Conservation (phyloP, 306 rosid species). For the Ochetophila trinervis region DNA sequence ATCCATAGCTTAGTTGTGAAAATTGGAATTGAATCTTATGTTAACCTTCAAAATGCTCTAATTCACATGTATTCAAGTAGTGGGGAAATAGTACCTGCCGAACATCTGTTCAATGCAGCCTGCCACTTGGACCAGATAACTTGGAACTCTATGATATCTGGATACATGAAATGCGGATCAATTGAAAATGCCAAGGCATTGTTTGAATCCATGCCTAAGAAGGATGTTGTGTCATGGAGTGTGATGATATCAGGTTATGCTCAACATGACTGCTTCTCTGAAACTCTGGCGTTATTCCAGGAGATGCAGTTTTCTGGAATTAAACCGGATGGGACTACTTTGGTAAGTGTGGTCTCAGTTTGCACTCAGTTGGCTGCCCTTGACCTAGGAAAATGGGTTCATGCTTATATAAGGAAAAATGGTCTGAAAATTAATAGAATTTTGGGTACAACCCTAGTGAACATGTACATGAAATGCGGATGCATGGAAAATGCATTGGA, state of each 20-base stretch:
- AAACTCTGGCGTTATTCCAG: slow-evolving; percentile 62
- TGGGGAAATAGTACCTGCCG: slow-evolving; percentile 53
- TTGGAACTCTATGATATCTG: slow-evolving; percentile 90
- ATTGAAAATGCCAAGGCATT: slow-evolving; percentile 53
- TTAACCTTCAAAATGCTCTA: slow-evolving; percentile 72
- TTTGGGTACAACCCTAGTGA: slow-evolving; percentile 41
- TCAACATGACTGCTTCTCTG: slow-evolving; percentile 51
- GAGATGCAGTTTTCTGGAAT: slow-evolving; percentile 64
- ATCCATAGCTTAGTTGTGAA: slow-evolving; percentile 61
- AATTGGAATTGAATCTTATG: slow-evolving; percentile 56
- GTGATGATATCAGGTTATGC: slow-evolving; percentile 79
- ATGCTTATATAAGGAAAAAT: slow-evolving; percentile 61
- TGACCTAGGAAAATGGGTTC: slow-evolving; percentile 72
- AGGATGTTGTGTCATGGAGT: slow-evolving; percentile 77
- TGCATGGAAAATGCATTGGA: slow-evolving; percentile 65
- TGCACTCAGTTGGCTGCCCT: slow-evolving; percentile 70
- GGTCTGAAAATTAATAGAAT: slow-evolving; percentile 27
- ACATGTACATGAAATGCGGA: slow-evolving; percentile 75
- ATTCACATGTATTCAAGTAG: slow-evolving; percentile 64
- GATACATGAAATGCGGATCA: slow-evolving; percentile 57
- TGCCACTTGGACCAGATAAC: slow-evolving; percentile 56
- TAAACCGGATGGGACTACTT: slow-evolving; percentile 57
- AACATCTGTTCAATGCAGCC: slow-evolving; percentile 48
- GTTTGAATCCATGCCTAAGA: slow-evolving; percentile 67
- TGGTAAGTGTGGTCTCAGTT: slow-evolving; percentile 71